phyloP scores from a whole-genome alignment of 257 asterid species.

The Forsythia viridissima region DNA sequence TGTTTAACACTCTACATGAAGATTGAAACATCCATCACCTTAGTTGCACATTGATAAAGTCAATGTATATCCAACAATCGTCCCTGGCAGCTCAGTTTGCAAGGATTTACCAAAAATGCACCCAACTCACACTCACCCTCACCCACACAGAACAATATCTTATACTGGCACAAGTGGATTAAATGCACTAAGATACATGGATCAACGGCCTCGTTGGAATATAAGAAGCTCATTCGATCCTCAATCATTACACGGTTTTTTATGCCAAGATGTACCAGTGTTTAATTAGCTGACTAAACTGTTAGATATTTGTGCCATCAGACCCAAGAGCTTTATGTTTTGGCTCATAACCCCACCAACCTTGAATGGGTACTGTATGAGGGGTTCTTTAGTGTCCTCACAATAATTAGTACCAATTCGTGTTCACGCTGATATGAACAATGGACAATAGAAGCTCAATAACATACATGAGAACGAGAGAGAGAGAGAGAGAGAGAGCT shows the following conservation, averaged over 20 bases:
- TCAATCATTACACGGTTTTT: background rate
- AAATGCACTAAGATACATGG: background rate
- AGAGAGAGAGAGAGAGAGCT: background rate
- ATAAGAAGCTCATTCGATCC: constrained; percentile 4
- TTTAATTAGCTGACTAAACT: background rate
- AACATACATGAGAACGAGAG: background rate
- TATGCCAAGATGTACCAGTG: background rate
- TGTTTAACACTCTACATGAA: background rate
- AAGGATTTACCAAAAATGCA: background rate
- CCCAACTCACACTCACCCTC: background rate
- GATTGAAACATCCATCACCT: background rate
- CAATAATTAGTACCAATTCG: background rate
- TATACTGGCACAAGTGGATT: background rate
- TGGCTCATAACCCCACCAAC: background rate
- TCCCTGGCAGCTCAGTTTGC: background rate
- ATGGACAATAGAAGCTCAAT: background rate
- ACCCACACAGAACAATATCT: background rate
- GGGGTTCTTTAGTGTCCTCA: background rate
- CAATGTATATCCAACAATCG: background rate
- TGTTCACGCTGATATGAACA: background rate
- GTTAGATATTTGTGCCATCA: background rate
- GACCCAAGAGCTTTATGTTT: background rate
- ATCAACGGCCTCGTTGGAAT: background rate
- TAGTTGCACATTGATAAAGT: background rate
- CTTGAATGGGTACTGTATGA: background rate